Evolutionary conservation across 2,329 filamentous ascomycete genomes (phyloP).

Genomic region (Diplocarpon mali): DNA sequence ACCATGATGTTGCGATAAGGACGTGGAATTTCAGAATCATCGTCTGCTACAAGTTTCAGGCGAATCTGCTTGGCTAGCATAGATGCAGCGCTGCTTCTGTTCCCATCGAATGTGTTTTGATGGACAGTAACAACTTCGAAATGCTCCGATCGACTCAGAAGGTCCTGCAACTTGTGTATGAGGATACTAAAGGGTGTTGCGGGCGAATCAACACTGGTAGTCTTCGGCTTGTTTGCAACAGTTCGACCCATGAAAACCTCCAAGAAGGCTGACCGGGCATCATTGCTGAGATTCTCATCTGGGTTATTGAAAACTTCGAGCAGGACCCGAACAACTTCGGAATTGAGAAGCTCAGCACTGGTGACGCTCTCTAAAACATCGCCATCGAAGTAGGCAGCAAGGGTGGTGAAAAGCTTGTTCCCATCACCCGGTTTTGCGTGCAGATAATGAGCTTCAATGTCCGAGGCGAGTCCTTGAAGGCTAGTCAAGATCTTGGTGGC

Average conservation of each 20-base stretch:
- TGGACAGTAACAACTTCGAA: conserved; percentile 96
- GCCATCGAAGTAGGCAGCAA: conserved; percentile 78
- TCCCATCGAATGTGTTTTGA: conserved; percentile 82
- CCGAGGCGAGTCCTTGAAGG: conserved; percentile 57
- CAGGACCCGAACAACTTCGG: conserved; percentile 75
- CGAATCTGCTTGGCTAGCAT: conserved; percentile 96
- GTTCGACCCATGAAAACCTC: conserved; percentile 81
- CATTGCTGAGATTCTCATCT: conserved; percentile 46
- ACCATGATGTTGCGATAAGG: conserved; percentile 94
- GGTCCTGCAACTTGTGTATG: conserved; percentile 87
- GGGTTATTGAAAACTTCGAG: conserved; percentile 71
- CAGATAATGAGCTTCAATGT: conserved; percentile 64
- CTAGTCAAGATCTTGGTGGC: conserved; percentile 64
- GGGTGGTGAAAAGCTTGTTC: conserved; percentile 55
- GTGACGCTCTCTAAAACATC: conserved; percentile 89
- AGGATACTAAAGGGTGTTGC: conserved; percentile 82
- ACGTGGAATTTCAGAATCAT: conserved; percentile 79
- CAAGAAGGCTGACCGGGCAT: conserved; percentile 74
- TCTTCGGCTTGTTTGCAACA: conserved; percentile 50
- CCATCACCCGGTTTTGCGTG: conserved; percentile 44
- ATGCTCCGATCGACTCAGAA: conserved; percentile 92
- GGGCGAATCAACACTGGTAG: conserved; percentile 54
- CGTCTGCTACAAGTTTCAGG: conserved; percentile 78
- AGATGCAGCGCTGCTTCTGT: conserved; percentile 79
- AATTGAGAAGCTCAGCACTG: conserved; percentile 86